Evolutionary conservation across 108 stramenopile genomes (phyloP), one percentile per base, ranked within the genome.

Genomic region (Cyclotella baltica): DNA sequence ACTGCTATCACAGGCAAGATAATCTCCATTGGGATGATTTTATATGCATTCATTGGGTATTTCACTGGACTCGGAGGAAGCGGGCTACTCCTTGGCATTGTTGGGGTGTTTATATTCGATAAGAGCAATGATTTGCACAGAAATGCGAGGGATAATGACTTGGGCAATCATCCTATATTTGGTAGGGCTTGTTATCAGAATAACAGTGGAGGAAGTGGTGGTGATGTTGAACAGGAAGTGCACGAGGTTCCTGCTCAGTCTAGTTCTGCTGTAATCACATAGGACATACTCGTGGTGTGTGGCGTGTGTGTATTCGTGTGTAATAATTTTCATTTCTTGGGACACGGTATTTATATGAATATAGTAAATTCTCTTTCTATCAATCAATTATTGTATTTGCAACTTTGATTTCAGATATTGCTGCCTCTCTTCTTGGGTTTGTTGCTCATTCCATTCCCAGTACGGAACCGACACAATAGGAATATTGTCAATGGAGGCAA

Each of bases 1-100:
- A 83, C 81, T 9, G 72, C 81, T 23, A 33, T 68, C 40, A 78
- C 81, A 1, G 81, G 63, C n/a, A 67, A 79, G 62, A 25, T 78
- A 8, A 53, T 83, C 18, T 58, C 78, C 2, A 15, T 25, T 18
- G 64, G 38, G 11, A 79, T 83, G 81, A 38, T 83, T 11, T 8
- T 23, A 9, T 78, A 59, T 52, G 72, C 72, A 11, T 53, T 83
- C 46, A 61, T 79, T 19, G 25, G 23, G 15, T 58, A 73, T 71
- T 40, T 73, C 4, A 61, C 40, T 10, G 27, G 30, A 28, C 48
- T 43, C n/a, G 43, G 27, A 22, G 57, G 46, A 10, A 29, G n/a
- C 30, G 72, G 43, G 3, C 33, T 83, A 25, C 46, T 73, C 11
- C 25, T 74, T 13, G 78, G 71, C 9, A 31, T 83, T 15, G 73